phyloP scores from a whole-genome alignment of 2,329 filamentous ascomycete species.

The Paramyrothecium roridum region DNA sequence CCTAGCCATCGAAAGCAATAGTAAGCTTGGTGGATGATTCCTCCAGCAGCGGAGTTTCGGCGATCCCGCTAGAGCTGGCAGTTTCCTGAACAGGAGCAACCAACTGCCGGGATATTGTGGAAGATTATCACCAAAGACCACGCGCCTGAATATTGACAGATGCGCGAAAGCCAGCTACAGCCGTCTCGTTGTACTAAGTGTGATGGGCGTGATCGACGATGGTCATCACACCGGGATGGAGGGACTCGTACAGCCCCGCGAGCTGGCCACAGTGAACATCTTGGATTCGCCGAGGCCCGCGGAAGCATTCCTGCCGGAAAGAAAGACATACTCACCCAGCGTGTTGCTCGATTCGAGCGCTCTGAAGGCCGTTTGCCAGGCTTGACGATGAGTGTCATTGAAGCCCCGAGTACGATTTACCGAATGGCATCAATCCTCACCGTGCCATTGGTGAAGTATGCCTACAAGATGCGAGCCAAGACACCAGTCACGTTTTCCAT shows the following conservation, averaged over 20 bases:
- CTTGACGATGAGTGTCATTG: slow-evolving; percentile 53
- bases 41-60: slow-evolving; percentile 17
- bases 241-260: slow-evolving; percentile 43
- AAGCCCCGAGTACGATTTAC: slow-evolving; percentile 55
- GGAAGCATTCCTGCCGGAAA: slow-evolving; percentile 32
- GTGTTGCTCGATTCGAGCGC: slow-evolving; percentile 50
- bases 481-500: too few relatives aligned
- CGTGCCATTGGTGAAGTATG: too few relatives aligned
- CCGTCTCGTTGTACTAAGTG: slow-evolving; percentile 38
- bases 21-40: slow-evolving; percentile 31
- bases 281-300: slow-evolving; percentile 28
- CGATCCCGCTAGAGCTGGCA: slow-evolving; percentile 34
- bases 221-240: slow-evolving; percentile 52
- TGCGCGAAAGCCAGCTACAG: slow-evolving; percentile 41
- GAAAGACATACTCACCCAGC: slow-evolving; percentile 42
- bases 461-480: too few relatives aligned
- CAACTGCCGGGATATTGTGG: slow-evolving; percentile 23
- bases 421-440: slow-evolving; percentile 44
- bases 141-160: slow-evolving; percentile 45
- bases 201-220: slow-evolving; percentile 51
- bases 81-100: slow-evolving; percentile 33
- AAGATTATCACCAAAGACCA: slow-evolving; percentile 45
- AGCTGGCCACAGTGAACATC: slow-evolving; percentile 46
- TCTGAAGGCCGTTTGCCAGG: slow-evolving; percentile 54
- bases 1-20: slow-evolving; percentile 38